Conservation (phyloP, 805 yeast genomes). For the Candida patagonica region DNA sequence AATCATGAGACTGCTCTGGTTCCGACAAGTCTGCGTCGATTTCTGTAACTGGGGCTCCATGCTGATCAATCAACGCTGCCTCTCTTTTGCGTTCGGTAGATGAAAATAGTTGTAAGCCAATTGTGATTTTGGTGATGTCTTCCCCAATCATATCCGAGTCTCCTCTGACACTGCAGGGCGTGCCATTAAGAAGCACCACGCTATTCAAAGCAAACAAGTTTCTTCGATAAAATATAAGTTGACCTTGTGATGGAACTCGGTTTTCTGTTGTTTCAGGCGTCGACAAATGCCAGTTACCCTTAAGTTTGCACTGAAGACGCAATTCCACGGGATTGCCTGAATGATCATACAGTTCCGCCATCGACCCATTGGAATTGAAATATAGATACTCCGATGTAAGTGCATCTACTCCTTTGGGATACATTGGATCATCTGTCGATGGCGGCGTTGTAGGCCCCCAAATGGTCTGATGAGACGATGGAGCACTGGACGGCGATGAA, state of each 20-base stretch:
- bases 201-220: constrained; percentile 18
- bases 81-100: constrained; percentile 2
- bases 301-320: background rate
- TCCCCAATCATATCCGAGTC: background rate
- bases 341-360: constrained; percentile 1
- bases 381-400: background rate
- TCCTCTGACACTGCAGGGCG: background rate
- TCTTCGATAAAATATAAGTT: constrained; percentile 22
- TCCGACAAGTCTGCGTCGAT: background rate
- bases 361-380: background rate
- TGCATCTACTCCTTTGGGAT: too few species aligned
- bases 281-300: constrained; percentile 10
- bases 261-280: background rate
- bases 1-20: background rate
- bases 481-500: too few species aligned
- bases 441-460: too few species aligned
- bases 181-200: background rate
- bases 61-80: constrained; percentile 1
- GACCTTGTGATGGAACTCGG: constrained; percentile 4
- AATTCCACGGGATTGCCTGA: background rate
- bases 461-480: too few species aligned
- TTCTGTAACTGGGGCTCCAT: constrained; percentile 3
- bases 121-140: background rate
- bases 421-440: too few species aligned
- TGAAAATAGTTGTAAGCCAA: background rate